These are phyloP conservation scores for Gremmenia infestans DNA, from an alignment of 2,329 filamentous ascomycete genomes.

Conservation along the genomic window DNA sequence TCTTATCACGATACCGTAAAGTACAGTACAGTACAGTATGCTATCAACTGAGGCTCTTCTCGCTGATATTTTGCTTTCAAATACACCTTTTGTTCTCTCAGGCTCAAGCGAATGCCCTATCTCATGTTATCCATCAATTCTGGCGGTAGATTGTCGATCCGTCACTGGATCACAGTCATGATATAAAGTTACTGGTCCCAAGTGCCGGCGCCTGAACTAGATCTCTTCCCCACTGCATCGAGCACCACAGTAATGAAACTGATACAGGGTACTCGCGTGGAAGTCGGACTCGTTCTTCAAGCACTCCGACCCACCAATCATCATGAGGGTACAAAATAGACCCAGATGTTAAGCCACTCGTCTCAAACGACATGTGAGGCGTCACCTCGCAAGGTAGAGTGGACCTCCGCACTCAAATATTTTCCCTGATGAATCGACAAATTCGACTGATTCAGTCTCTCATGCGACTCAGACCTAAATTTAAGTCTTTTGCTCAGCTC, in stretches of 20 bases:
- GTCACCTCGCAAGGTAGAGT: slow-evolving; percentile 5
- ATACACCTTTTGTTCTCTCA: not conserved
- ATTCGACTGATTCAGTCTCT: not conserved
- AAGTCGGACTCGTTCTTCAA: slow-evolving; percentile 20
- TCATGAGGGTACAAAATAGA: not conserved
- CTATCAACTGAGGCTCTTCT: slow-evolving; percentile 5
- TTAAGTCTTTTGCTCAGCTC: not conserved
- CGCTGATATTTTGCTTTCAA: slow-evolving; percentile 4
- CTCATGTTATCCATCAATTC: not conserved
- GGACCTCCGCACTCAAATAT: not conserved
- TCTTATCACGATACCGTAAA: not conserved
- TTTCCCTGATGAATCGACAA: not conserved
- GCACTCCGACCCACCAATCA: slow-evolving; percentile 8
- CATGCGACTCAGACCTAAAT: not conserved
- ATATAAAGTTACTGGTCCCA: not conserved
- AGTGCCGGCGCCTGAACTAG: slow-evolving; percentile 14
- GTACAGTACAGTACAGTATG: too few relatives aligned
- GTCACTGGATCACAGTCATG: not conserved
- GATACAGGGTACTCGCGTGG: slow-evolving; percentile 5
- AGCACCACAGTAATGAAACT: slow-evolving; percentile 8
- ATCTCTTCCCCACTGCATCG: slow-evolving; percentile 3
- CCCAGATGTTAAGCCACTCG: slow-evolving; percentile 3
- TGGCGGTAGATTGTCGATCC: not conserved
- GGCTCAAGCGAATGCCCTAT: not conserved
- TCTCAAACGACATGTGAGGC: slow-evolving; percentile 7